Base-by-base conservation (phyloP, 805 yeast species). In the Kluyveromyces siamensis region DNA sequence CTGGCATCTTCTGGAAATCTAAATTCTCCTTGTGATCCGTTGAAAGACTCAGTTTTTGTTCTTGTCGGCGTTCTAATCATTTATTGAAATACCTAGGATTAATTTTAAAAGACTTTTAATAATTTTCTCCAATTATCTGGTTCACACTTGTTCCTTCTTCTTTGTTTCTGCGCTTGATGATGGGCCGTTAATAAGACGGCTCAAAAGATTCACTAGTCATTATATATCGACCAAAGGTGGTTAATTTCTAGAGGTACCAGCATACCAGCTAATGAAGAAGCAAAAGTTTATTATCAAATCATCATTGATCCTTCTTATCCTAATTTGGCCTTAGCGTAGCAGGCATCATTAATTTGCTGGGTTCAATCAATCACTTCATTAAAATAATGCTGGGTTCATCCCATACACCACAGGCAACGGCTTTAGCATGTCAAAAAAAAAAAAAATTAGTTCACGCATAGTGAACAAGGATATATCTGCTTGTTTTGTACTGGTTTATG, bases 1-100 rank as follows among this genome's bases (percentile, higher is more conserved):
- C 14, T 30, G 14, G 14, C 35, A 30, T 30, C 14, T 2, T 10
- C 14, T 14, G 75, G 75, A 47, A 70, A 71, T 47, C 63, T 61
- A 54, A 71, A 71, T 14, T 55, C 65, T 65, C 67, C 61, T 51
- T 71, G 74, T 1, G 66, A 56, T 6, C 75, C 75, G 21, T 61
- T 63, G 47, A 68, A 70, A 0, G 74, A 69, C 8, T 59, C 52
- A 1, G 73, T 63, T 53, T 67, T 70, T 27, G 68, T 58, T 51
- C 67, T 63, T 17, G 65, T 59, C 8, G 67, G 68, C 13, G 61
- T 48, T 49, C 67, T 58, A 14, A 62, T 56, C 57, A 57, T 52
- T 42, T 14, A 30, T 40, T 14, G 35, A 30, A 21, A 30, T 30
- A 30, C 14, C 35, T 30, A 11, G 14, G 14, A 30, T 30, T 30